Evolutionary conservation across 345 rosid species (phyloP).

Genomic region (Gossypium australe): DNA sequence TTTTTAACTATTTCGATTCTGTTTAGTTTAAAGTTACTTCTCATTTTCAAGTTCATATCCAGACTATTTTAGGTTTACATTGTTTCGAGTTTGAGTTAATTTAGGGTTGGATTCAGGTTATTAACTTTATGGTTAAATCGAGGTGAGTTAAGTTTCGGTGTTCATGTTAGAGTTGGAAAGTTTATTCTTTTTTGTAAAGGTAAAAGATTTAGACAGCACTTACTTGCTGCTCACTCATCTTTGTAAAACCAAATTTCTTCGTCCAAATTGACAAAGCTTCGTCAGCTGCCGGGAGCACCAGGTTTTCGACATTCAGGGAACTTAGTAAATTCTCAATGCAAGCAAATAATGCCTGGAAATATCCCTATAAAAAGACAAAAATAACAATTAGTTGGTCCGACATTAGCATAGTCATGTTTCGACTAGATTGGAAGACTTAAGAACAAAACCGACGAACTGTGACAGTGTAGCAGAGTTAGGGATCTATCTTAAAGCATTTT

Average conservation of each 20-base stretch:
- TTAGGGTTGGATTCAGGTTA: neutral
- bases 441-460: neutral
- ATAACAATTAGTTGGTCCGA: neutral
- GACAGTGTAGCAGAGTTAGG: neutral
- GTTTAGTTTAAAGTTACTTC: too few species aligned
- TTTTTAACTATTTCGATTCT: too few species aligned
- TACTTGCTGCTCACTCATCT: constrained; percentile 68
- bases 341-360: constrained; percentile 79
- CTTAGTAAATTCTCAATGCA: constrained; percentile 74
- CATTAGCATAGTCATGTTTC: neutral
- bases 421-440: constrained; percentile 6
- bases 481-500: neutral
- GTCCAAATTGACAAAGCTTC: constrained; percentile 97
- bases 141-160: neutral
- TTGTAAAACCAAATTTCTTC: constrained; percentile 75
- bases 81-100: neutral
- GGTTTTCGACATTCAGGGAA: constrained; percentile 68
- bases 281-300: constrained; percentile 97
- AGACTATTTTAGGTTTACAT: neutral
- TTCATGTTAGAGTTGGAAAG: neutral
- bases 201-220: constrained; percentile 23
- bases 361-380: constrained; percentile 49
- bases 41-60: neutral
- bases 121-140: neutral
- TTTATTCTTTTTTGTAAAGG: neutral